Evolutionary conservation across 1,284 basidiomycete species (phyloP).

Genomic region (Ceratobasidium sp.): DNA sequence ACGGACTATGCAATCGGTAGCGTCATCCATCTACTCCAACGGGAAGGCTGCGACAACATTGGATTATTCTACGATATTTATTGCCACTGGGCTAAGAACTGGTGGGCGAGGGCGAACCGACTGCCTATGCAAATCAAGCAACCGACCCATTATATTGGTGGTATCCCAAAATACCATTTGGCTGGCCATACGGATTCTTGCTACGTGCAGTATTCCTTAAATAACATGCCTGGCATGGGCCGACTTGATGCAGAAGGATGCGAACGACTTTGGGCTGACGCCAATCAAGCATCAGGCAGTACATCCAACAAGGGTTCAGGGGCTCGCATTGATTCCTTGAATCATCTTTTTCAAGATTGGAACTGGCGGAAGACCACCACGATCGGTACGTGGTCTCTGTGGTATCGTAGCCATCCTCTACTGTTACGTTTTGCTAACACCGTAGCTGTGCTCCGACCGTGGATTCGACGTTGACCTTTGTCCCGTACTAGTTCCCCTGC

Average conservation of each 20-base stretch:
- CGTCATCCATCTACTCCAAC: not conserved
- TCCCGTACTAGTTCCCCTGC: no score
- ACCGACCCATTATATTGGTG: conserved; percentile 6
- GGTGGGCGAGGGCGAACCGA: not conserved
- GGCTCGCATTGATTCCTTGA: no score
- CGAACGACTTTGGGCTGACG: no score
- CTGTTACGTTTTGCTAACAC: no score
- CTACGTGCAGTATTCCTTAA: not conserved
- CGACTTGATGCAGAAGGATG: conserved; percentile 4
- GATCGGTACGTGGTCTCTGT: not conserved
- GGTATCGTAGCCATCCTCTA: no score
- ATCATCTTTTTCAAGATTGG: no score
- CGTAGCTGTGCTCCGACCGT: no score
- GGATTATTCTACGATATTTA: conserved; percentile 23
- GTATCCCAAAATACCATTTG: conserved; percentile 23
- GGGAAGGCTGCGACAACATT: not conserved
- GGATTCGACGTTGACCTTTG: no score
- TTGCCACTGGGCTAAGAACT: conserved; percentile 11
- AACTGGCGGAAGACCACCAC: not conserved
- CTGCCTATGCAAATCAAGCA: not conserved
- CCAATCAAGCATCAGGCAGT: no score
- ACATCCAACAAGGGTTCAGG: no score
- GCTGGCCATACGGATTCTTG: conserved; percentile 12
- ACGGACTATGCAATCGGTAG: conserved; percentile 22
- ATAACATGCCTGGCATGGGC: not conserved